phyloP scores from a whole-genome alignment of 2,329 filamentous ascomycete genomes.

The Colletotrichum magnum region DNA sequence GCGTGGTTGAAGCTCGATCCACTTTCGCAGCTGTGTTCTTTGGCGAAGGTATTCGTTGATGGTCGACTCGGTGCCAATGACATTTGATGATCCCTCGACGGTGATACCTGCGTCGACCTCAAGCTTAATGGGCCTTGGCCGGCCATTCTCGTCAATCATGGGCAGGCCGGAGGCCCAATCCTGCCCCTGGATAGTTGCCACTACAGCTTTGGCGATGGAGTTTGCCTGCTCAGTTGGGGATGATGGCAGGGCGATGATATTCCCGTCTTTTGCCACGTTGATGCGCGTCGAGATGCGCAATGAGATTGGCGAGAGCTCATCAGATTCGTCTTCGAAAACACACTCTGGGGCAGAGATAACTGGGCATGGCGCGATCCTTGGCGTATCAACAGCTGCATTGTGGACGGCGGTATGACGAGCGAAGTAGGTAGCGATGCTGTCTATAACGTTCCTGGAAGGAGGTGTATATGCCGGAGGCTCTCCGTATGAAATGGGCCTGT shows the following conservation, averaged over 20 bases:
- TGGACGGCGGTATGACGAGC: background rate
- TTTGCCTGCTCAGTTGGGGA: conserved; percentile 57
- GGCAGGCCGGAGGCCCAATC: conserved; percentile 59
- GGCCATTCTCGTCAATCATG: conserved; percentile 62
- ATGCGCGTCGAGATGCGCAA: conserved; percentile 65
- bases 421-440: conserved; percentile 67
- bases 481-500: background rate
- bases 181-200: conserved; percentile 56
- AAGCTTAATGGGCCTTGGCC: conserved; percentile 57
- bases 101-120: conserved; percentile 62
- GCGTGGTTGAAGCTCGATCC: background rate
- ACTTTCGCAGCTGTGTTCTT: conserved; percentile 15
- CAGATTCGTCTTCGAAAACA: conserved; percentile 16
- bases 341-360: background rate
- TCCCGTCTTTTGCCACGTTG: conserved; percentile 62
- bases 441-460: conserved; percentile 67
- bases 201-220: conserved; percentile 60
- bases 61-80: conserved; percentile 55
- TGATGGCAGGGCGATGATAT: conserved; percentile 60
- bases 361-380: too few relatives aligned
- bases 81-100: conserved; percentile 60
- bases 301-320: conserved; percentile 55
- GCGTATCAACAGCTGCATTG: background rate
- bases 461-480: conserved; percentile 41
- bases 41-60: conserved; percentile 48